A percentile compares a stretch with the other conserved stretches of the same genome.
Conservation (phyloP, 208 protist genomes). For the Porcisia hertigi region DNA sequence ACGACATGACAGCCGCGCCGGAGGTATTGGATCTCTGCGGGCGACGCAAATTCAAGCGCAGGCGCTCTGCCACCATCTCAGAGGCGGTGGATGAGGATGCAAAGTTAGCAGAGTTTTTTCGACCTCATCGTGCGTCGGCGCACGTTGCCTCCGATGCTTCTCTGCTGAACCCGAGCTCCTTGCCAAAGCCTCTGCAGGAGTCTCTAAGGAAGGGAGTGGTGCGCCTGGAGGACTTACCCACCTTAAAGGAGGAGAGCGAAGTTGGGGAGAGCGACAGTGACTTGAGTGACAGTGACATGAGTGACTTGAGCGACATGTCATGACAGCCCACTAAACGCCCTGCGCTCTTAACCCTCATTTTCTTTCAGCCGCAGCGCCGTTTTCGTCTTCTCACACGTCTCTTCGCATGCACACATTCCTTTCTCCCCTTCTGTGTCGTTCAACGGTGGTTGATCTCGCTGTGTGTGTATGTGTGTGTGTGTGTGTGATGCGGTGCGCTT, state of each 20-base stretch:
- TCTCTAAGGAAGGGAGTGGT: constrained; percentile 24
- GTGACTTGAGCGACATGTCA: neutral
- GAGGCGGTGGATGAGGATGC: constrained; percentile 10
- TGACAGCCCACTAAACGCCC: neutral
- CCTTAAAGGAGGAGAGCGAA: constrained; percentile 7
- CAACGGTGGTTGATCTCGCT: neutral
- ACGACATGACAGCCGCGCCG: neutral
- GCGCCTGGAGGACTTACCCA: constrained; percentile 26
- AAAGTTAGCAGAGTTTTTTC: neutral
- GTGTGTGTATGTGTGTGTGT: neutral
- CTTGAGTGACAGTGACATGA: neutral
- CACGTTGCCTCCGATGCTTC: constrained; percentile 12
- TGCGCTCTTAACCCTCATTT: neutral
- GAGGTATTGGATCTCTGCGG: constrained; percentile 24
- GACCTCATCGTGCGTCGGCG: neutral
- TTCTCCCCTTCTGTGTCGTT: neutral
- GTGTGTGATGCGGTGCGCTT: neutral
- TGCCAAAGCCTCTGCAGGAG: constrained; percentile 24
- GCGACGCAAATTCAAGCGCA: constrained; percentile 1
- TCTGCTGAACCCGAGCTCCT: constrained; percentile 22
- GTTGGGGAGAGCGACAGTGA: constrained; percentile 4
- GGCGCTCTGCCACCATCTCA: neutral
- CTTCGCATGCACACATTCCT: neutral
- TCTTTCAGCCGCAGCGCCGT: neutral
- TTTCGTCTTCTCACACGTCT: too few species aligned